Evolutionary conservation across 2,329 filamentous ascomycete species (phyloP), one percentile per base, ranked within the genome.

Genomic region (Westerdykella sp.): DNA sequence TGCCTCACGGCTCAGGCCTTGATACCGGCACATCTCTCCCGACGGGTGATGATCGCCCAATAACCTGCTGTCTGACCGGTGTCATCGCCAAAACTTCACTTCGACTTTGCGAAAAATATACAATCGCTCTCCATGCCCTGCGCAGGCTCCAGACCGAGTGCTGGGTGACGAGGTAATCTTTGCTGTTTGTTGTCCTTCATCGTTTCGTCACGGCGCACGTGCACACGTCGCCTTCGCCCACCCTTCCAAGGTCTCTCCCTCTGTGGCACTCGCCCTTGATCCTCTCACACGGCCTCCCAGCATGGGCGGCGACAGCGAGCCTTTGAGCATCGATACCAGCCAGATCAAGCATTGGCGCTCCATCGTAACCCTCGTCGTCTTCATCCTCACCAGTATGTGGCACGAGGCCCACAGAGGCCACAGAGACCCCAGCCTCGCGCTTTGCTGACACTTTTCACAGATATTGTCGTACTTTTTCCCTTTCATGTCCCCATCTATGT

Each of bases 351-450:
- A 77, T 44, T 87, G 83, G 83, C 73, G 77, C 39, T 85, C 83
- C 13, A 86, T 87, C 39, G 66, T 87, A 44, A 86, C 83, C 0
- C 71, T 87, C 28, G 67, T 87, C 41, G 75, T 83, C 36, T 87
- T 87, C 55, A 69, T 86, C 28, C 35, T 84, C 34, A 83, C 83
- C 4, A 87, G 83, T 86, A 69, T 73, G 81, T 78, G 15, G 18
- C 18, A 6, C 18, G 18, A 21, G 18, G 18, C 4, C 18, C 18
- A 13, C 13, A 36, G 9, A n/a, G n/a, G n/a, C n/a, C n/a, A n/a
- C n/a, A n/a, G 11, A 25, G 16, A 10, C 11, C 28, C 32, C 9
- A 44, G 45, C 22, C 18, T 39, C 25, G 11, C 35, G 43, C 31
- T 35, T 13, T 28, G 31, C 40, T 39, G 38, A 46, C 14, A 35